Evolutionary conservation across 2,329 filamentous ascomycete species (phyloP).

Genomic region (Fusarium sp.): DNA sequence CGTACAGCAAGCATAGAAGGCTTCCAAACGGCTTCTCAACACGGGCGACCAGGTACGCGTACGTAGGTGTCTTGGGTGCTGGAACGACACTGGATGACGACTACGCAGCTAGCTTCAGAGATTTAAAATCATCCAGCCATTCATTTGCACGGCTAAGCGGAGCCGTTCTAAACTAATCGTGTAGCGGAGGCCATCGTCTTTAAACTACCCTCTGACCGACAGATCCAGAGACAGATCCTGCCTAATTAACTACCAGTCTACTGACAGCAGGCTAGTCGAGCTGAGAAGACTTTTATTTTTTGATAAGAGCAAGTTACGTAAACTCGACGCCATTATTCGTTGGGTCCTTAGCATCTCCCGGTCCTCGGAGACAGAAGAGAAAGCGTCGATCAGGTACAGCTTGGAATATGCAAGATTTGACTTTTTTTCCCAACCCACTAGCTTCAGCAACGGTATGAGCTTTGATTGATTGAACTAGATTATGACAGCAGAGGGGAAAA

Average conservation of each 20-base stretch:
- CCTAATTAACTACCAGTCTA: background rate
- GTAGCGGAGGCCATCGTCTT: background rate
- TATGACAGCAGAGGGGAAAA: constrained; percentile 15
- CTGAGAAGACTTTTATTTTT: background rate
- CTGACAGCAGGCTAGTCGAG: constrained; percentile 1
- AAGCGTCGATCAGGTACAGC: constrained; percentile 33
- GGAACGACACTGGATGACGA: constrained; percentile 1
- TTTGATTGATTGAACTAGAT: constrained; percentile 21
- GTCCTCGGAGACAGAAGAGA: constrained; percentile 19
- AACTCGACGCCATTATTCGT: constrained; percentile 30
- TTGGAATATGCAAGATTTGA: constrained; percentile 21
- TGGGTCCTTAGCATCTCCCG: constrained; percentile 14
- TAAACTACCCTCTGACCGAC: constrained; percentile 20
- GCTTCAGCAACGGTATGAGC: background rate
- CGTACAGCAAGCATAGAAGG: constrained; percentile 17
- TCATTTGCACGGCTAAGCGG: constrained; percentile 11
- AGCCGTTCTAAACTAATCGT: constrained; percentile 4
- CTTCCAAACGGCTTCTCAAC: constrained; percentile 22
- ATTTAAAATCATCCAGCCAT: background rate
- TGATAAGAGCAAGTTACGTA: constrained; percentile 25
- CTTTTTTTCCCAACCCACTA: constrained; percentile 10
- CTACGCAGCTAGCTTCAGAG: background rate
- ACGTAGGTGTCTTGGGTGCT: constrained; percentile 1
- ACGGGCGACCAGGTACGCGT: background rate
- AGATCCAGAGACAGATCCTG: constrained; percentile 6